A percentile compares a stretch with the other conserved stretches of the same genome.
Conservation (phyloP, 2,329 filamentous ascomycete species). For the Raffaelea albimanens region DNA sequence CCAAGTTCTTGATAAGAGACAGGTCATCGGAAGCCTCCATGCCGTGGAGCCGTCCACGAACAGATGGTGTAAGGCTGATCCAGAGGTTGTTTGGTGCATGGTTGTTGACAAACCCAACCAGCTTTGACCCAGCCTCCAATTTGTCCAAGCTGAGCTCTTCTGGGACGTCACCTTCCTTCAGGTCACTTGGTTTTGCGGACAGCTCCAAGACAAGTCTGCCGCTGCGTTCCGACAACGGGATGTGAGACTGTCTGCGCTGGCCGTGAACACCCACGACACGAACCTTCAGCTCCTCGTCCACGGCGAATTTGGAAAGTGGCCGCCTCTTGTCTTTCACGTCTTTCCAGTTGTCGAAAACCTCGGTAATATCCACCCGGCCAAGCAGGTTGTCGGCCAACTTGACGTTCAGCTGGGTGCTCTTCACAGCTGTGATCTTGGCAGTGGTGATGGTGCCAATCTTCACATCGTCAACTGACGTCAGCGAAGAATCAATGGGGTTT, state of each 20-base stretch:
- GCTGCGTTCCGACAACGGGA: constrained; percentile 73
- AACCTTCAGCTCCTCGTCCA: constrained; percentile 62
- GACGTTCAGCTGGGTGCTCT: constrained; percentile 88
- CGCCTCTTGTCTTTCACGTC: constrained; percentile 75
- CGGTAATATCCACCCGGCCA: constrained; percentile 87
- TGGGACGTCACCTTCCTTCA: constrained; percentile 32
- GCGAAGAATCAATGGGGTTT: constrained; percentile 49
- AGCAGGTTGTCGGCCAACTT: constrained; percentile 78
- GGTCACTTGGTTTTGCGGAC: constrained; percentile 64
- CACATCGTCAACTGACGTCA: constrained; percentile 62
- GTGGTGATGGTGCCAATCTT: constrained; percentile 63
- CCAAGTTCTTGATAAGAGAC: constrained; percentile 65
- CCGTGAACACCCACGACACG: constrained; percentile 82
- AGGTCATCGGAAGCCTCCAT: constrained; percentile 85
- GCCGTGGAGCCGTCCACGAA: constrained; percentile 73
- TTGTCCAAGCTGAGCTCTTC: constrained; percentile 59
- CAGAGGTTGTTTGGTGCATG: constrained; percentile 70
- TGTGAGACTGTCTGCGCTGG: constrained; percentile 82
- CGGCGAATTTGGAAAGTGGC: constrained; percentile 65
- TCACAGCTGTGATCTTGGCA: constrained; percentile 73
- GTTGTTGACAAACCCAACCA: constrained; percentile 88
- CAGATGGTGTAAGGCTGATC: constrained; percentile 82
- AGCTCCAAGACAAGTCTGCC: constrained; percentile 80
- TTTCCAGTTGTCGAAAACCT: constrained; percentile 81
- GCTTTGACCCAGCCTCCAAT: constrained; percentile 60